Conservation (phyloP, 805 yeast genomes). For the Candida dajiaensis region DNA sequence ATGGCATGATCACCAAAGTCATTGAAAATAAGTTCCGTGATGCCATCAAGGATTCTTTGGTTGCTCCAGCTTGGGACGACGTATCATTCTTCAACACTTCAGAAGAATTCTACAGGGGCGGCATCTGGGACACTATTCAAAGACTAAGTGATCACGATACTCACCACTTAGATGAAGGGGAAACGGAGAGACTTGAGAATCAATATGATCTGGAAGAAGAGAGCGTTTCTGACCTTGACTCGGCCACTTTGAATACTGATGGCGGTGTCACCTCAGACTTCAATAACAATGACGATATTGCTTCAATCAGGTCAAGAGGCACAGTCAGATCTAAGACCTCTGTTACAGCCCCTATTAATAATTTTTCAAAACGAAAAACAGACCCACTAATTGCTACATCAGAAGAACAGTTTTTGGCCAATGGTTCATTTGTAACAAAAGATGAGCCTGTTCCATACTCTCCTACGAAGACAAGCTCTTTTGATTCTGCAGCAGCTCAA, state of each 20-base stretch:
- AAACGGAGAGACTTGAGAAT: slow-evolving; percentile 1
- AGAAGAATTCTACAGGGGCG: slow-evolving; percentile 79
- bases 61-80: slow-evolving; percentile 87
- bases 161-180: slow-evolving; percentile 5
- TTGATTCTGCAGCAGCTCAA: slow-evolving; percentile 13
- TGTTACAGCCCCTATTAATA: slow-evolving; percentile 1
- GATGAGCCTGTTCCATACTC: slow-evolving; percentile 1
- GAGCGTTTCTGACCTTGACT: not conserved
- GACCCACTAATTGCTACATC: slow-evolving; percentile 20
- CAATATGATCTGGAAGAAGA: slow-evolving; percentile 7
- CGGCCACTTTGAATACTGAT: slow-evolving; percentile 1
- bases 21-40: slow-evolving; percentile 76
- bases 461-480: slow-evolving; percentile 5
- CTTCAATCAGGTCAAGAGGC: slow-evolving; percentile 12
- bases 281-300: slow-evolving; percentile 6
- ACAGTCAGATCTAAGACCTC: slow-evolving; percentile 5
- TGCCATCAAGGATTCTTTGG: slow-evolving; percentile 72
- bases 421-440: slow-evolving; percentile 23
- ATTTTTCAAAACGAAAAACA: slow-evolving; percentile 12
- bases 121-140: slow-evolving; percentile 68
- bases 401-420: slow-evolving; percentile 24
- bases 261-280: slow-evolving; percentile 3
- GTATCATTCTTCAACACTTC: slow-evolving; percentile 59
- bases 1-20: slow-evolving; percentile 70
- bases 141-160: slow-evolving; percentile 15